Conservation (phyloP, 2,329 filamentous ascomycete genomes). For the Daldinia sp. region DNA sequence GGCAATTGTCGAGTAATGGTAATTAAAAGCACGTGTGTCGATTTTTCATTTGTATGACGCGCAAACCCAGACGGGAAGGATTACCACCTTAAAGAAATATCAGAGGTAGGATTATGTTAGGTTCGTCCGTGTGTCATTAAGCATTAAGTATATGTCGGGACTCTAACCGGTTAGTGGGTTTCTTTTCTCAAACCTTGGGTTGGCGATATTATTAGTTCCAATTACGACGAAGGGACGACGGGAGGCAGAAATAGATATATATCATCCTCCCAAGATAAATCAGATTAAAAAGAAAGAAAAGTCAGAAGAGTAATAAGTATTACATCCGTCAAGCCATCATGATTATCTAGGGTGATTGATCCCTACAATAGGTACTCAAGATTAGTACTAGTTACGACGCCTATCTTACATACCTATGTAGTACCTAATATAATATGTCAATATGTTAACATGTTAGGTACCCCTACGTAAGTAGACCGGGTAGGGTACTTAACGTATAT, state of each 20-base stretch:
- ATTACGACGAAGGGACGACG: background rate
- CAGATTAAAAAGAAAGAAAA: slow-evolving; percentile 10
- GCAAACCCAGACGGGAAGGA: slow-evolving; percentile 4
- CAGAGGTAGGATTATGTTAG: slow-evolving; percentile 10
- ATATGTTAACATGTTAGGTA: background rate
- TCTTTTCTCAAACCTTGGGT: slow-evolving; percentile 11
- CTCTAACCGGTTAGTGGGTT: too few species aligned
- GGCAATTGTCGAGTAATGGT: slow-evolving; percentile 32
- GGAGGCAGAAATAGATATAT: slow-evolving; percentile 2
- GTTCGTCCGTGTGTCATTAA: slow-evolving; percentile 14
- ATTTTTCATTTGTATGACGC: slow-evolving; percentile 18
- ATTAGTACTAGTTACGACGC: too few species aligned
- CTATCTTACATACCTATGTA: background rate
- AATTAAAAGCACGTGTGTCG: slow-evolving; percentile 13
- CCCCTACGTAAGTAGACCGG: too few species aligned
- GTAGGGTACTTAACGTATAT: background rate
- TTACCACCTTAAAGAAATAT: background rate
- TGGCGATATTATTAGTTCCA: background rate
- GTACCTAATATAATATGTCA: background rate
- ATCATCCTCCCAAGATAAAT: background rate
- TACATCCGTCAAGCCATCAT: slow-evolving; percentile 20
- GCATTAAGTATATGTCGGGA: slow-evolving; percentile 15
- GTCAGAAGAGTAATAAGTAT: slow-evolving; percentile 13
- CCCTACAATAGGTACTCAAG: slow-evolving; percentile 2
- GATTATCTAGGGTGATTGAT: background rate